Evolutionary conservation across 805 yeast genomes (phyloP), one percentile per base, ranked within the genome.

Genomic region (Martiniozyma abietophila): DNA sequence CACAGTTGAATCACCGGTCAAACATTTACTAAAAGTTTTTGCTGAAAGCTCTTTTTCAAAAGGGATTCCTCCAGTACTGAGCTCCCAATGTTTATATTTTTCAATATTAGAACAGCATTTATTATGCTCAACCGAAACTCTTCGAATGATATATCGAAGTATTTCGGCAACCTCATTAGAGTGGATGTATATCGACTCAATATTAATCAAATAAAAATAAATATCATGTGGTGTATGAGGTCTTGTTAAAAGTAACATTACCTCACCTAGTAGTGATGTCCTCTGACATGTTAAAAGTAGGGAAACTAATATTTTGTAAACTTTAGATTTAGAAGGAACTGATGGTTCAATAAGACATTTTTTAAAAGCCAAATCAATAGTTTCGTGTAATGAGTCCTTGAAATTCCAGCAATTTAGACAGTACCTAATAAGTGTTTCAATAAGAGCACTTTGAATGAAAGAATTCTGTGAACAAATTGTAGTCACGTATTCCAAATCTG

Each of bases 321-420:
- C 25, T n/a, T 37, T 44, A 23, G 29, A 36, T 20, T 44, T 46
- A 2, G 45, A 38, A 27, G 44, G 45, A 8, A 53, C 41, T 23
- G 40, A 44, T 2, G 56, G 51, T 6, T 37, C 32, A 9, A 56
- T 32, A 5, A 51, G 47, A 68, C 70, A 66, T 4, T 38, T 41
- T 9, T 41, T 29, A 33, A 62, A 62, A 27, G 42, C 45, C 14
- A 29, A 38, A 6, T 39, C 39, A 7, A 58, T 34, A 8, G 39
- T 38, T 1, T 44, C 22, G 17, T 52, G 48, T 7, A 50, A 36
- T 6, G 36, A 33, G 7, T 30, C 39, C 12, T 40, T 35, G 37
- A 51, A 64, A 16, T 48, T 47, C 71, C 71, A 69, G 39, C 68
- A 70, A 8, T 59, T 51, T 50, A 66, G 64, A 35, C 70, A 64